Percentiles rank a stretch among this genome's conserved stretches.
phyloP scores from a whole-genome alignment of 2,329 filamentous ascomycete genomes.

The Paraconiothyrium brasiliense region DNA sequence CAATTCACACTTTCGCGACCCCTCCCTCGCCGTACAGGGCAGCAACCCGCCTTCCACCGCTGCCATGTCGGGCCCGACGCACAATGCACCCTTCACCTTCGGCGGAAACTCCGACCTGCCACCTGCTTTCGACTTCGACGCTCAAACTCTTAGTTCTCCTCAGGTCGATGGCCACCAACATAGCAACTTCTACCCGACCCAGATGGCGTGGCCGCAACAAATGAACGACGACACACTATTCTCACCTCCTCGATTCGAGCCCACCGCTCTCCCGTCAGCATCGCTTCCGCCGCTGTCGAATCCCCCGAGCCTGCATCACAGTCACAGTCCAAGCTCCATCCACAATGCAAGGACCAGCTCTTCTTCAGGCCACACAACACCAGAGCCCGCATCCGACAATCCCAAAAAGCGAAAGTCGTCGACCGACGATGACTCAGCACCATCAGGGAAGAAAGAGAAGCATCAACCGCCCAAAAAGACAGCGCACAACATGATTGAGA shows the following conservation, averaged over 20 bases:
- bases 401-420: slow-evolving; percentile 52
- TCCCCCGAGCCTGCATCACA: slow-evolving; percentile 49
- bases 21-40: slow-evolving; percentile 27
- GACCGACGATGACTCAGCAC: slow-evolving; percentile 65
- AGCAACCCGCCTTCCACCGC: slow-evolving; percentile 34
- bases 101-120: slow-evolving; percentile 42
- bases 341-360: slow-evolving; percentile 46
- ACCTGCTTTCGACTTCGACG: slow-evolving; percentile 47
- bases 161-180: slow-evolving; percentile 36
- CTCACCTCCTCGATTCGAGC: slow-evolving; percentile 39
- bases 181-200: slow-evolving; percentile 42
- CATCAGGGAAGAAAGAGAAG: slow-evolving; percentile 61
- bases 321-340: slow-evolving; percentile 46
- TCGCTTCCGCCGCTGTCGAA: slow-evolving; percentile 38
- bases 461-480: slow-evolving; percentile 79
- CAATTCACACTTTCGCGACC: slow-evolving; percentile 33
- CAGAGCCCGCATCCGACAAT: slow-evolving; percentile 56
- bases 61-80: slow-evolving; percentile 30
- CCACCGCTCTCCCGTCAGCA: slow-evolving; percentile 31
- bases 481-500: slow-evolving; percentile 98
- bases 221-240: slow-evolving; percentile 36
- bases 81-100: slow-evolving; percentile 44
- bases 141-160: slow-evolving; percentile 43
- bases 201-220: slow-evolving; percentile 39
- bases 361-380: slow-evolving; percentile 68